Base-by-base conservation (phyloP, 345 rosid species). In the Arabis alpina region DNA sequence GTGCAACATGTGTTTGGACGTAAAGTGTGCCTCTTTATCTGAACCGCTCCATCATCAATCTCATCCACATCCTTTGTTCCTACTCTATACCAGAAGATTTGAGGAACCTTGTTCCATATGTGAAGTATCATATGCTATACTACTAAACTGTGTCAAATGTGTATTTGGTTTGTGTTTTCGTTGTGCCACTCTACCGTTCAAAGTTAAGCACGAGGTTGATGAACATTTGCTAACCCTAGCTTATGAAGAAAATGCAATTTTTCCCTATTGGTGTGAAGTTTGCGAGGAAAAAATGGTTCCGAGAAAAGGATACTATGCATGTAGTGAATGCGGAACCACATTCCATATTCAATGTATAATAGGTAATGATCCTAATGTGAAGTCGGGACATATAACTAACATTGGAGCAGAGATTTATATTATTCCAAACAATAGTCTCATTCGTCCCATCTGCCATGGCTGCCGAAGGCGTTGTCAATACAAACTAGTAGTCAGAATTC, bases 21-120 rank as follows among this genome's bases (percentile, higher is more conserved):
- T 48, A 4, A 15, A 50, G 24, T 37, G 74, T 45, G 49, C 57
- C 12, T 23, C 44, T 61, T 6, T 68, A 51, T 13, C 52, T 5
- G 56, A 36, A 27, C 30, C 78, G n/a, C 6, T 56, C 19, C 3
- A 23, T 53, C 53, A 59, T 58, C 23, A 25, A 1, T 9, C 36
- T 41, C 48, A 64, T 60, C 34, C 25, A 13, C 15, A 50, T 60
- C 63, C 45, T 15, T 52, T 27, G 48, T 15, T 53, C 48, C 5
- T 0, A 39, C 14, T 37, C 2, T 11, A 11, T 28, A 2, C 11
- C 36, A 34, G 11, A 61, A 8, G 0, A 28, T 5, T 5, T 13
- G 0, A 12, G 0, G 16, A 43, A 11, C 11, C 0, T 51, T 51
- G 34, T 51, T 6, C 8, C 2, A 51, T 24, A 25, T 51, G 55